Evolutionary conservation across 495 filamentous ascomycete genomes (phyloP).

Genomic region (Tuber calosporum): DNA sequence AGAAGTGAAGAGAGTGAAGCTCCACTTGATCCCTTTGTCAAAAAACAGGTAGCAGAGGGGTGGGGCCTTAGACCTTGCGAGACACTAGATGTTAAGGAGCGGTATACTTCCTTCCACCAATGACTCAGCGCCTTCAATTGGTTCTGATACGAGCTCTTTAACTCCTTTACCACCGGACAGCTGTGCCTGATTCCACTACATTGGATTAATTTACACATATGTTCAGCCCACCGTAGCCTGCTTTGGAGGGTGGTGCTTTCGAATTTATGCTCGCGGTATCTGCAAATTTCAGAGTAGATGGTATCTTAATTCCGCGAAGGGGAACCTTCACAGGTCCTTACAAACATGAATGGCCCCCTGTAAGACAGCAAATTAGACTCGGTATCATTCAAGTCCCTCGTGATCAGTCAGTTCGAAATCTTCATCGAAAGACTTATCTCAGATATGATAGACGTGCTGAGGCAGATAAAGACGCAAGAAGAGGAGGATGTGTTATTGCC

Average conservation of each 20-base stretch:
- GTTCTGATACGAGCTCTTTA: neutral
- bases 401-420: slow-evolving; percentile 73
- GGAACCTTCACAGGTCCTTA: slow-evolving; percentile 67
- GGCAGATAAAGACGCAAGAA: slow-evolving; percentile 77
- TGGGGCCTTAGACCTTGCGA: no score
- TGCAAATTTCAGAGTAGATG: slow-evolving; percentile 59
- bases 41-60: no score
- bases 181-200: slow-evolving; percentile 53
- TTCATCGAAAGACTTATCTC: slow-evolving; percentile 87
- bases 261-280: slow-evolving; percentile 82
- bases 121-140: neutral
- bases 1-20: no score
- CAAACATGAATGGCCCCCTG: slow-evolving; percentile 67
- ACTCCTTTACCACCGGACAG: neutral
- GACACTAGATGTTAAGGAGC: no score
- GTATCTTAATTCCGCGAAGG: slow-evolving; percentile 39
- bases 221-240: slow-evolving; percentile 44
- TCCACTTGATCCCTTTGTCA: no score
- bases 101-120: neutral
- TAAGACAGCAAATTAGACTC: slow-evolving; percentile 57
- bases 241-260: slow-evolving; percentile 83
- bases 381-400: slow-evolving; percentile 55
- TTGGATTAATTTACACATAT: slow-evolving; percentile 48
- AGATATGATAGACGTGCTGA: slow-evolving; percentile 86
- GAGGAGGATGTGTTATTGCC: slow-evolving; percentile 73